phyloP scores from a whole-genome alignment of 768 basidiomycete species.

The Exidia glandulosa region DNA sequence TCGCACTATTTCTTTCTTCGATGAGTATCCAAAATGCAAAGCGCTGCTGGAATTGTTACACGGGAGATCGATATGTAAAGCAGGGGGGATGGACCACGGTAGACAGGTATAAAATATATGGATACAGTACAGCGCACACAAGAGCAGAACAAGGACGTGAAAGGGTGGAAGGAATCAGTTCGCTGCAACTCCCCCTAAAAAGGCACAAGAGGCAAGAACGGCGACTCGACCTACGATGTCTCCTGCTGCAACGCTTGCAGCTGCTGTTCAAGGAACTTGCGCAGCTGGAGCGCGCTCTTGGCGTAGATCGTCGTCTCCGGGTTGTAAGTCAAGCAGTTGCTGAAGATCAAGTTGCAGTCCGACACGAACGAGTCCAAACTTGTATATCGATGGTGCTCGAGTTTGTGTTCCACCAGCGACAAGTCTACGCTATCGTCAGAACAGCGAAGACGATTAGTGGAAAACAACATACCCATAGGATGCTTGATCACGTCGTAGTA shows the following conservation, averaged over 20 bases:
- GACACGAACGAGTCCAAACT: slow-evolving; percentile 61
- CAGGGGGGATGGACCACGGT: no score
- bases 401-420: slow-evolving; percentile 76
- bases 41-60: no score
- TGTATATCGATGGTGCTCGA: slow-evolving; percentile 78
- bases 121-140: not conserved
- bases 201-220: no score
- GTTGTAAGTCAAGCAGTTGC: slow-evolving; percentile 87
- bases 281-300: slow-evolving; percentile 76
- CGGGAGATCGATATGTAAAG: no score
- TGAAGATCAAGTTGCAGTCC: slow-evolving; percentile 77
- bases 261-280: slow-evolving; percentile 44
- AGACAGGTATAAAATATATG: not conserved
- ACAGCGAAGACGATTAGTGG: not conserved
- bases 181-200: not conserved
- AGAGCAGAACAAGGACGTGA: not conserved
- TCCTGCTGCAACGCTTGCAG: not conserved
- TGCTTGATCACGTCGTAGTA: slow-evolving; percentile 82
- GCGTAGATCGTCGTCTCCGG: slow-evolving; percentile 68
- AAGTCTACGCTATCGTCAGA: slow-evolving; percentile 37
- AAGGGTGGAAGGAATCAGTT: not conserved
- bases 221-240: not conserved
- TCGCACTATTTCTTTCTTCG: no score
- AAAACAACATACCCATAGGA: slow-evolving; percentile 72
- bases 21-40: no score